These are phyloP conservation scores for Phytophthora idaei DNA, from an alignment of 352 stramenopile genomes.

Conservation along the genomic window DNA sequence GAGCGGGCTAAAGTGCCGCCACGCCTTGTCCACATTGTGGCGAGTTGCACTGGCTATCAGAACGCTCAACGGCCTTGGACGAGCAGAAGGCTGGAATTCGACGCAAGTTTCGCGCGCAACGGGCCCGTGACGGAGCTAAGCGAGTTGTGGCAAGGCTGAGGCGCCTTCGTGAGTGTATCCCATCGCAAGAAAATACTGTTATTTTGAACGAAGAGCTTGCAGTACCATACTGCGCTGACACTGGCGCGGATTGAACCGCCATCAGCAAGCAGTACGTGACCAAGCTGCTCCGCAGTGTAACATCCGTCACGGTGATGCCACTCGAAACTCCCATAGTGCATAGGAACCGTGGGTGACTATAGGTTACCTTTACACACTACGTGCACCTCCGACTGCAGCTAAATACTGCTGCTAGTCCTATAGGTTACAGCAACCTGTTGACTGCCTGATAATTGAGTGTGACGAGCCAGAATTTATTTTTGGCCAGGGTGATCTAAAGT, in stretches of 20 bases:
- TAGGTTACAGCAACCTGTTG: not conserved
- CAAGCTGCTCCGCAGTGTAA: not conserved
- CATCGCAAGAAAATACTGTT: not conserved
- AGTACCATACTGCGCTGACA: conserved; percentile 1
- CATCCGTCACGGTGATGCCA: not conserved
- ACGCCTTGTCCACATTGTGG: not conserved
- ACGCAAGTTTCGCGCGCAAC: not conserved
- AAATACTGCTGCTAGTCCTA: not conserved
- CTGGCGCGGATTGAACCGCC: not conserved
- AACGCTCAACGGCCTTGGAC: not conserved
- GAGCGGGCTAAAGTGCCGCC: not conserved
- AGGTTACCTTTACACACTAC: not conserved
- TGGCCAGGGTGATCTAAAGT: not conserved
- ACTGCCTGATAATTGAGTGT: not conserved
- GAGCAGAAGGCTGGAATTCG: not conserved
- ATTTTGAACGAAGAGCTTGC: not conserved
- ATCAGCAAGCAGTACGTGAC: not conserved
- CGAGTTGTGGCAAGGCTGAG: not conserved
- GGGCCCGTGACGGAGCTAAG: not conserved
- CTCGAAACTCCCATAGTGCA: not conserved
- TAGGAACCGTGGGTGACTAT: not conserved
- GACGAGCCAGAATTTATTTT: not conserved
- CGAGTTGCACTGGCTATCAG: not conserved
- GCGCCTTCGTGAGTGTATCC: not conserved
- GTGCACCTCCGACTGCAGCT: not conserved